Evolutionary conservation across 345 rosid genomes (phyloP), one percentile per base, ranked within the genome.

Genomic region (Salix caprea): DNA sequence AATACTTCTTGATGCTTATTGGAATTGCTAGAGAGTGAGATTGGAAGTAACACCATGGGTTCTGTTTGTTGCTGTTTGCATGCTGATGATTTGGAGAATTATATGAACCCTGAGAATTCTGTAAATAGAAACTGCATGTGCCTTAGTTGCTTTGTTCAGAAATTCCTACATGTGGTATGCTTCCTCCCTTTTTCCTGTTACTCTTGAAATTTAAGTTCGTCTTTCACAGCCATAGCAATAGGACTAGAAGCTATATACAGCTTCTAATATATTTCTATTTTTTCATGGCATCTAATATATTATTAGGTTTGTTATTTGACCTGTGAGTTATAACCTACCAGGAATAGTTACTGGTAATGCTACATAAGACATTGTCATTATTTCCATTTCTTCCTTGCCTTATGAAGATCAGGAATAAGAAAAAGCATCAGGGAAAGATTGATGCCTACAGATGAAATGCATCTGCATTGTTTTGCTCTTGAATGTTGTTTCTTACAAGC

Each of bases 61-160:
- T 73, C 96, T 75, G 92, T 90, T 80, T 88, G 97, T 71, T 91
- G 94, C 88, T 96, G 99, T 85, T 80, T 93, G 78, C 93, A 72
- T 36, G 84, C 73, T 28, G 88, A 86, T 66, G 96, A 91, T 78
- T 80, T 88, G 67, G 94, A 92, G 84, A 94, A 91, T 71, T 92
- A 94, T 84, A 77, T 89, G 86, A 88, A 90, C 84, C 91, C 96
- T 77, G 89, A 83, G 52, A 90, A 86, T 89, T 79, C 89, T 81
- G 85, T 83, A 4, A 92, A 89, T 78, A 88, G 98, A 83, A 93
- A 90, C 83, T 96, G 99, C 81, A 76, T 86, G 70, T 96, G 99
- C 86, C 86, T 93, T 39, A 67, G 89, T 76, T 90, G 98, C 81
- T 86, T 96, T 81, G 74, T 90, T 76, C 94, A 90, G 78, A 89